phyloP scores from a whole-genome alignment of 257 asterid genomes.

The Salvia splendens region DNA sequence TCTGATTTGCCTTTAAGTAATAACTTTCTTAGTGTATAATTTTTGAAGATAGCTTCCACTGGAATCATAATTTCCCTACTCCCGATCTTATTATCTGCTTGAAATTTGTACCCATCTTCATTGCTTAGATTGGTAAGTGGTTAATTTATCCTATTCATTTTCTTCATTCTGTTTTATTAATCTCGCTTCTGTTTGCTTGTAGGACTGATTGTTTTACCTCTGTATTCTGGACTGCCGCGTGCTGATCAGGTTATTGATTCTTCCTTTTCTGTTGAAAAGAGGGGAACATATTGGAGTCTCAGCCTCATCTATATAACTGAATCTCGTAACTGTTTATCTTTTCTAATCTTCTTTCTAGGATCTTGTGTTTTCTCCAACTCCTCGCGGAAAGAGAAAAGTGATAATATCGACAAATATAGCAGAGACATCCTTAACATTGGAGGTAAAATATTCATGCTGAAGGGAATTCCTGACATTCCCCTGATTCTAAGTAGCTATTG shows the following conservation, averaged over 20 bases:
- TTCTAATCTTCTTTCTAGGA: conserved; percentile 51
- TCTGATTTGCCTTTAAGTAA: too few relatives aligned
- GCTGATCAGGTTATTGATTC: conserved; percentile 72
- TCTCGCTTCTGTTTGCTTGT: conserved; percentile 35
- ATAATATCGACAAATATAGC: conserved; percentile 94
- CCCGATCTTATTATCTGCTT: neutral
- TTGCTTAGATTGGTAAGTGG: conserved; percentile 14
- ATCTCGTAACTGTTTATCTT: conserved; percentile 22
- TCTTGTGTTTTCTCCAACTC: conserved; percentile 86
- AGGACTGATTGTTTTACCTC: conserved; percentile 84
- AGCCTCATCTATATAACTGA: conserved; percentile 16
- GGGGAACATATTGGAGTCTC: neutral
- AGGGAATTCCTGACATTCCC: neutral
- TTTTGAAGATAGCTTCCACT: conserved; percentile 15
- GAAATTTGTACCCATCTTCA: neutral
- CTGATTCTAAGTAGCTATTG: conserved; percentile 25
- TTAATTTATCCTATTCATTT: conserved; percentile 14
- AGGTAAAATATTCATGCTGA: conserved; percentile 47
- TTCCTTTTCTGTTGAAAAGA: conserved; percentile 12
- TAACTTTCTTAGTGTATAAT: neutral
- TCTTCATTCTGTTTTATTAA: conserved; percentile 1
- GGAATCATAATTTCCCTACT: neutral
- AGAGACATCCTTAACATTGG: conserved; percentile 97
- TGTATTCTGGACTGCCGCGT: conserved; percentile 91
- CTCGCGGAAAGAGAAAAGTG: conserved; percentile 95